phyloP scores from a whole-genome alignment of 2,329 filamentous ascomycete genomes.

The Clonostachys solani region DNA sequence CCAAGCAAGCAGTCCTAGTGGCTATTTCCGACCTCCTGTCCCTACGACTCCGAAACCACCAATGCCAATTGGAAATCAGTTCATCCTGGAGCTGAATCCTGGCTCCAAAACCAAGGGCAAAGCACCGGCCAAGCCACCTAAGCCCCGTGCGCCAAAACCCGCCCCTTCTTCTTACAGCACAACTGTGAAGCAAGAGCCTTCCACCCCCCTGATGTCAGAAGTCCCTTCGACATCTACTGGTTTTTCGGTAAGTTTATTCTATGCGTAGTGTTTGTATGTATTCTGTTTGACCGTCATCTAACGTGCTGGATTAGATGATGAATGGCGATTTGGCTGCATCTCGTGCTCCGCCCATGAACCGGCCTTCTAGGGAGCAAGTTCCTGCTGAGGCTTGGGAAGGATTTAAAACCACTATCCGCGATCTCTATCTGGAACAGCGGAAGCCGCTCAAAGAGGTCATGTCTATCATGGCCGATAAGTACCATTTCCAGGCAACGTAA shows the following conservation, averaged over 20 bases:
- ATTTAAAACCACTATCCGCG: constrained; percentile 38
- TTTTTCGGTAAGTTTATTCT: not conserved
- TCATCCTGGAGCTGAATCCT: constrained; percentile 28
- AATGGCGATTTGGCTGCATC: not conserved
- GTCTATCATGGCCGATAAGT: constrained; percentile 42
- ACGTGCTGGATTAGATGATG: not conserved
- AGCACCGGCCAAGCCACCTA: constrained; percentile 23
- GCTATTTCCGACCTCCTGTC: constrained; percentile 30
- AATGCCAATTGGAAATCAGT: constrained; percentile 24
- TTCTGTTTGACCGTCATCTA: not conserved
- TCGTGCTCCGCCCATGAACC: constrained; percentile 7
- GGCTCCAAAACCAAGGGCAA: constrained; percentile 24
- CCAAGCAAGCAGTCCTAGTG: constrained; percentile 8
- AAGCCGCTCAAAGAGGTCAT: constrained; percentile 49
- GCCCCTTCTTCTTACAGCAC: not conserved
- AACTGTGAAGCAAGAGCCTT: constrained; percentile 3
- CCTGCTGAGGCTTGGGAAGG: constrained; percentile 42
- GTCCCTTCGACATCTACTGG: not conserved
- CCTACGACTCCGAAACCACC: constrained; percentile 32
- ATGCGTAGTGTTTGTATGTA: not conserved
- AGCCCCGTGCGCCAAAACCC: constrained; percentile 13
- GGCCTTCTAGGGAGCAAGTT: constrained; percentile 35
- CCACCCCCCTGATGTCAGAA: not conserved
- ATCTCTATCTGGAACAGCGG: constrained; percentile 42
- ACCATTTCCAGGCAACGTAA: constrained; percentile 45